Percentiles rank a stretch among this genome's conserved stretches.
phyloP scores from a whole-genome alignment of 2,329 filamentous ascomycete genomes.

The Talaromyces funiculosus region DNA sequence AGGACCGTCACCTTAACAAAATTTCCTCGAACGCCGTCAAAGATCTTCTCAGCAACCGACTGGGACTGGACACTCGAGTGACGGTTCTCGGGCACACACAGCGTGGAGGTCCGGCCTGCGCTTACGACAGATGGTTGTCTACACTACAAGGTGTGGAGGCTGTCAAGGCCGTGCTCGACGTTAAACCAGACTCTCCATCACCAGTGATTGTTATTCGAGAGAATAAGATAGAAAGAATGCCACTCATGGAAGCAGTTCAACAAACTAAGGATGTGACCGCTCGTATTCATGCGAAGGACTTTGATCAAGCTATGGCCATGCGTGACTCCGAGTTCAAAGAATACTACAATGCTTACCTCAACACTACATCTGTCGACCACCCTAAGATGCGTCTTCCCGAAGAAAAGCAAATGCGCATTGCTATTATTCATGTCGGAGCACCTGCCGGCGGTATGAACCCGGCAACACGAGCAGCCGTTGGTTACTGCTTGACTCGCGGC shows the following conservation, averaged over 20 bases:
- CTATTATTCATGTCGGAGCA: constrained; percentile 93
- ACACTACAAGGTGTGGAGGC: constrained; percentile 93
- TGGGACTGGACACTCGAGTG: constrained; percentile 84
- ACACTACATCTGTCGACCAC: constrained; percentile 78
- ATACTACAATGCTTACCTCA: constrained; percentile 83
- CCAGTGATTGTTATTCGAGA: constrained; percentile 95
- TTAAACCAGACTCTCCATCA: constrained; percentile 80
- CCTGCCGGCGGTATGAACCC: constrained; percentile 98
- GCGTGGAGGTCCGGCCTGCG: constrained; percentile 83
- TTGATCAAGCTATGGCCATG: constrained; percentile 77
- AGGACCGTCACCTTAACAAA: constrained; percentile 75
- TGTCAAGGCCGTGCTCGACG: constrained; percentile 83
- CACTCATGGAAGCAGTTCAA: constrained; percentile 79
- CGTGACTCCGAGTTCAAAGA: constrained; percentile 92
- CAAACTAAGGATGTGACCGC: constrained; percentile 78
- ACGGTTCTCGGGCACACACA: constrained; percentile 97
- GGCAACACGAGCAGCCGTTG: constrained; percentile 84
- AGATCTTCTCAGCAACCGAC: constrained; percentile 72
- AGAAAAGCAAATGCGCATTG: constrained; percentile 82
- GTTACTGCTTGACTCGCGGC: constrained; percentile 86
- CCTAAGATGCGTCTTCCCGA: constrained; percentile 62
- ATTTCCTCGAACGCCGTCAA: constrained; percentile 79
- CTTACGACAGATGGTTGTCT: constrained; percentile 88
- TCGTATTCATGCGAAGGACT: constrained; percentile 79
- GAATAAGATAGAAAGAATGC: constrained; percentile 92